These are phyloP conservation scores for Cordyceps fumosorosea DNA, from an alignment of 2,329 filamentous ascomycete genomes.

Conservation along the genomic window DNA sequence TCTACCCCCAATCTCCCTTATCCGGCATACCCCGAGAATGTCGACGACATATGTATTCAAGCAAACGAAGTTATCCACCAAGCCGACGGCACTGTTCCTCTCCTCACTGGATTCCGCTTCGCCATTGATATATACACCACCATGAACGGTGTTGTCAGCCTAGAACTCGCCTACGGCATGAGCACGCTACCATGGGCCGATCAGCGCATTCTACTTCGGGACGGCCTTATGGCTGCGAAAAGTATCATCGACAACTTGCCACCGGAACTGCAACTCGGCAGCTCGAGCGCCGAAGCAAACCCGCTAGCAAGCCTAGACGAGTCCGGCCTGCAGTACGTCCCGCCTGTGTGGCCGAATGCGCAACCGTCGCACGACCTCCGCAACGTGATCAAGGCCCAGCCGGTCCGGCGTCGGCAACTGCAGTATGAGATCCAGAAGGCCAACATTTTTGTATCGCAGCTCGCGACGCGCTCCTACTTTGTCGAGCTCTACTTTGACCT, in stretches of 20 bases:
- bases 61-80: slow-evolving; percentile 64
- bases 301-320: slow-evolving; percentile 36
- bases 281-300: slow-evolving; percentile 29
- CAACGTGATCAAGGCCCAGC: slow-evolving; percentile 41
- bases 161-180: slow-evolving; percentile 76
- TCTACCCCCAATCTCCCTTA: slow-evolving; percentile 70
- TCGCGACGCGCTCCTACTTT: slow-evolving; percentile 76
- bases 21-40: slow-evolving; percentile 71
- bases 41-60: slow-evolving; percentile 78
- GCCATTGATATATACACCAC: slow-evolving; percentile 73
- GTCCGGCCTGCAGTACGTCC: slow-evolving; percentile 44
- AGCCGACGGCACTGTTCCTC: slow-evolving; percentile 59
- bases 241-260: slow-evolving; percentile 61
- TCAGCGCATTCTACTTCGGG: slow-evolving; percentile 67
- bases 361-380: slow-evolving; percentile 45
- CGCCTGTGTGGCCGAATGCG: slow-evolving; percentile 41
- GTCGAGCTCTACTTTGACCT: slow-evolving; percentile 82
- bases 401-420: slow-evolving; percentile 47
- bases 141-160: slow-evolving; percentile 70
- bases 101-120: slow-evolving; percentile 73
- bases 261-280: slow-evolving; percentile 55
- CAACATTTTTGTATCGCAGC: slow-evolving; percentile 77
- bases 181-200: slow-evolving; percentile 69
- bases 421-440: slow-evolving; percentile 90
- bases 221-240: slow-evolving; percentile 65